Conservation (phyloP, 148 eudicot genomes). For the Arbutus unedo region DNA sequence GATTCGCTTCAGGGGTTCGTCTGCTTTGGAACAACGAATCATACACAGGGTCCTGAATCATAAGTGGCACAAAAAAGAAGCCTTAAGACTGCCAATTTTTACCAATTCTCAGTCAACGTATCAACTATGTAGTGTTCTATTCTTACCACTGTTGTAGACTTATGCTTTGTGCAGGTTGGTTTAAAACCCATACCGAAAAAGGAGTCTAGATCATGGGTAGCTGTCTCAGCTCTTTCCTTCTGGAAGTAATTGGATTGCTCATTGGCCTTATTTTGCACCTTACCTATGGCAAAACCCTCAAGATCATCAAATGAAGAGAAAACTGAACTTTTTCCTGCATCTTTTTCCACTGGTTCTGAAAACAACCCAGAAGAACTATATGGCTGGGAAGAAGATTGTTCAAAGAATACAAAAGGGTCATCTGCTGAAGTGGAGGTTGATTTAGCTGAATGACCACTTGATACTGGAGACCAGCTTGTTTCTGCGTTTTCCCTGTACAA, state of each 20-base stretch:
- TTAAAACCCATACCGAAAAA: conserved; percentile 33
- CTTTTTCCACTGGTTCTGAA: conserved; percentile 16
- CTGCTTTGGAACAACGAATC: conserved; percentile 33
- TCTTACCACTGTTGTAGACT: conserved; percentile 36
- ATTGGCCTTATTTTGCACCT: conserved; percentile 23
- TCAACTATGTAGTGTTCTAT: not conserved
- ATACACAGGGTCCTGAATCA: conserved; percentile 37
- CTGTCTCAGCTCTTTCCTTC: conserved; percentile 2
- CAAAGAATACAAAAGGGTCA: conserved; percentile 42
- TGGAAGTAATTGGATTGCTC: conserved; percentile 19
- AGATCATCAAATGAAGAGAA: conserved; percentile 47
- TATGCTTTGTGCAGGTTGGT: conserved; percentile 27
- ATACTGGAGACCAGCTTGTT: conserved; percentile 17
- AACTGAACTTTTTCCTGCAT: conserved; percentile 29
- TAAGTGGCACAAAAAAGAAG: conserved; percentile 5
- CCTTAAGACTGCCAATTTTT: not conserved
- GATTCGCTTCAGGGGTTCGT: conserved; percentile 23
- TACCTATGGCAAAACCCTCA: conserved; percentile 46
- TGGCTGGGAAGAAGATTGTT: conserved; percentile 24
- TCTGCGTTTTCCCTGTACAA: conserved; percentile 23
- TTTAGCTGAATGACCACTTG: conserved; percentile 26
- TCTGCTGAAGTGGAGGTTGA: conserved; percentile 24
- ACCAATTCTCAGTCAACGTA: not conserved
- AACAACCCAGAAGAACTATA: conserved; percentile 26
- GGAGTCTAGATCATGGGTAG: conserved; percentile 46